phyloP scores from a whole-genome alignment of 331 rosid genomes.

The Quercus tomentella region DNA sequence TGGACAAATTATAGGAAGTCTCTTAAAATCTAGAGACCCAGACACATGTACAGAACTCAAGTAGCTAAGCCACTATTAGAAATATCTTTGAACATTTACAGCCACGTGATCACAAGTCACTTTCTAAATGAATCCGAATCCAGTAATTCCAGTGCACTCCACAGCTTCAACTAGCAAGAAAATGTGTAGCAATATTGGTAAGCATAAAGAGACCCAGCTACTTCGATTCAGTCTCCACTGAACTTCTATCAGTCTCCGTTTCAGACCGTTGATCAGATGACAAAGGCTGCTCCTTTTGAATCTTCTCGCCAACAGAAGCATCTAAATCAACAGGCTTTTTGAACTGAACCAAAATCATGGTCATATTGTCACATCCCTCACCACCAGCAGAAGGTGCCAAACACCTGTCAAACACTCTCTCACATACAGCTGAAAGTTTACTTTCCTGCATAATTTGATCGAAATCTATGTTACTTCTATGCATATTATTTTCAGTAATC shows the following conservation, averaged over 20 bases:
- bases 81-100: slow-evolving; percentile 37
- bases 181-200: not conserved
- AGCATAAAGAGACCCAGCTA: slow-evolving; percentile 6
- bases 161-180: slow-evolving; percentile 19
- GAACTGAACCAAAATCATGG: slow-evolving; percentile 95
- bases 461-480: not conserved
- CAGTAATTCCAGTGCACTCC: slow-evolving; percentile 14
- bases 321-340: slow-evolving; percentile 34
- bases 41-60: slow-evolving; percentile 44
- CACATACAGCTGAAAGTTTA: slow-evolving; percentile 77
- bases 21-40: slow-evolving; percentile 14
- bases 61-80: slow-evolving; percentile 12
- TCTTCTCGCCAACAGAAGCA: slow-evolving; percentile 19
- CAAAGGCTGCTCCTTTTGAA: slow-evolving; percentile 28
- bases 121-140: slow-evolving; percentile 17
- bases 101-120: slow-evolving; percentile 24
- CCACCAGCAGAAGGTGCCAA: slow-evolving; percentile 92
- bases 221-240: slow-evolving; percentile 14
- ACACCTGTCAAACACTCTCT: slow-evolving; percentile 87
- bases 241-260: slow-evolving; percentile 25
- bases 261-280: slow-evolving; percentile 33
- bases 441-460: slow-evolving; percentile 55
- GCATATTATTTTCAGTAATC: not conserved
- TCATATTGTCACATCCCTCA: slow-evolving; percentile 97
- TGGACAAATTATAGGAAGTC: not conserved